A percentile compares a stretch with the other conserved stretches of the same genome.
Conservation (phyloP, 495 filamentous ascomycete genomes). For the Polyplosphaeria fusca region DNA sequence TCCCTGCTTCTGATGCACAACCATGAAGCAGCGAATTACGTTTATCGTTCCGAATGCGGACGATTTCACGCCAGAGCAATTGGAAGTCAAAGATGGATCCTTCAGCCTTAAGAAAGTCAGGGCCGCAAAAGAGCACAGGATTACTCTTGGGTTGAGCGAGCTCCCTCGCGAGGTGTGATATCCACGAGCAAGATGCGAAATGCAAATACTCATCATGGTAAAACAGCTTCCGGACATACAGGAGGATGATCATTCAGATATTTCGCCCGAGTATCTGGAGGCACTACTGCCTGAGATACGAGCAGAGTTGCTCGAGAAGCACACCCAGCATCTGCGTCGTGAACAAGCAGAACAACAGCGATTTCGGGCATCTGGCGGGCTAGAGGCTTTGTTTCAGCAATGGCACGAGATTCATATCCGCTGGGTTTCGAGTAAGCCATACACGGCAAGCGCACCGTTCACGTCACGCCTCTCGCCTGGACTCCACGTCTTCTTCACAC, state of each 20-base stretch:
- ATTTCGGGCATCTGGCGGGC: background rate
- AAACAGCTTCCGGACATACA: too few relatives aligned
- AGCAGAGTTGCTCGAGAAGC: too few relatives aligned
- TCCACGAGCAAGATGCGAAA: background rate
- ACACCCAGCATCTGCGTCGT: too few relatives aligned
- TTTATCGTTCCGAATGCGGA: slow-evolving; percentile 65
- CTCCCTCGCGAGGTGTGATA: slow-evolving; percentile 62
- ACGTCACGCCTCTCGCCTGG: slow-evolving; percentile 72
- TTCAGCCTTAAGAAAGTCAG: slow-evolving; percentile 49
- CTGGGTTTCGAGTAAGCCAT: slow-evolving; percentile 62
- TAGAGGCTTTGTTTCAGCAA: slow-evolving; percentile 61
- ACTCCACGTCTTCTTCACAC: slow-evolving; percentile 77
- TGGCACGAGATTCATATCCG: slow-evolving; percentile 74
- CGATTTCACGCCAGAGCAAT: slow-evolving; percentile 58
- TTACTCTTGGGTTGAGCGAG: slow-evolving; percentile 71
- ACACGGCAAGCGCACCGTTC: slow-evolving; percentile 64
- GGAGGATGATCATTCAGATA: background rate
- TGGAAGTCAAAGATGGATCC: slow-evolving; percentile 49
- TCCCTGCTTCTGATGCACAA: background rate
- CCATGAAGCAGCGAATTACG: slow-evolving; percentile 84
- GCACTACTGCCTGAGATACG: too few relatives aligned
- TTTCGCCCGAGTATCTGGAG: too few relatives aligned
- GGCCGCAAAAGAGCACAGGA: slow-evolving; percentile 74
- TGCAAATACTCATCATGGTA: too few relatives aligned
- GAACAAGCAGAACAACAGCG: too few relatives aligned